A percentile compares a stretch with the other conserved stretches of the same genome.
These are phyloP conservation scores for Leucocoprinus leucothites DNA, from an alignment of 768 basidiomycete species.

Conservation along the genomic window DNA sequence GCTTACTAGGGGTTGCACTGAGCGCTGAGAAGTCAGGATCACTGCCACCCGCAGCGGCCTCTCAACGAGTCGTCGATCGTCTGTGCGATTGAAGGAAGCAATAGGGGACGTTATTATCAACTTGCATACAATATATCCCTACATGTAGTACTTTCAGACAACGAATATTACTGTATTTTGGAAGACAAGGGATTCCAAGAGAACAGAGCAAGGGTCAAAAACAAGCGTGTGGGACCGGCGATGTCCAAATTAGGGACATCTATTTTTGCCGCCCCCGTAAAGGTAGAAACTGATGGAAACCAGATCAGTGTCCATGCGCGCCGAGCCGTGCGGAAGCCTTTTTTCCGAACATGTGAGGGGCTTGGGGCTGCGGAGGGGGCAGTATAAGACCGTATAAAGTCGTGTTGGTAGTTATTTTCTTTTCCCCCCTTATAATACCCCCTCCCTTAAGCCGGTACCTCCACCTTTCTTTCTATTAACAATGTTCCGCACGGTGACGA, in stretches of 20 bases:
- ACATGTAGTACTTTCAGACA: too few relatives aligned
- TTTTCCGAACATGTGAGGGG: neutral
- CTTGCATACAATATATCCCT: too few relatives aligned
- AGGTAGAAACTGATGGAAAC: neutral
- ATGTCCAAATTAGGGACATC: neutral
- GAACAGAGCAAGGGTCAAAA: neutral
- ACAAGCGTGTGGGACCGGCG: neutral
- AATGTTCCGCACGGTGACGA: constrained; percentile 25
- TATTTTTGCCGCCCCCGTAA: neutral
- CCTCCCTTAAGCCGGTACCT: neutral
- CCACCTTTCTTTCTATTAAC: neutral
- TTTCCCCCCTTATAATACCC: neutral
- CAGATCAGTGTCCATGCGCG: neutral
- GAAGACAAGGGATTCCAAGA: too few relatives aligned
- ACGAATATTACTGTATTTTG: too few relatives aligned
- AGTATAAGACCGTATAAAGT: neutral
- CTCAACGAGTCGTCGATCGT: too few relatives aligned
- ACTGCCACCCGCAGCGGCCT: too few relatives aligned
- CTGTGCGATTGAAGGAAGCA: too few relatives aligned
- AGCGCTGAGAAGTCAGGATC: too few relatives aligned
- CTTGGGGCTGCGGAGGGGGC: neutral
- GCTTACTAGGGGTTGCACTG: too few relatives aligned
- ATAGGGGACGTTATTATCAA: too few relatives aligned
- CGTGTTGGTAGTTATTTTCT: neutral
- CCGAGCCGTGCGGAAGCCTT: neutral